A percentile compares a stretch with the other conserved stretches of the same genome.
phyloP scores from a whole-genome alignment of 768 basidiomycete genomes.

The Fibroporia radiculosa region DNA sequence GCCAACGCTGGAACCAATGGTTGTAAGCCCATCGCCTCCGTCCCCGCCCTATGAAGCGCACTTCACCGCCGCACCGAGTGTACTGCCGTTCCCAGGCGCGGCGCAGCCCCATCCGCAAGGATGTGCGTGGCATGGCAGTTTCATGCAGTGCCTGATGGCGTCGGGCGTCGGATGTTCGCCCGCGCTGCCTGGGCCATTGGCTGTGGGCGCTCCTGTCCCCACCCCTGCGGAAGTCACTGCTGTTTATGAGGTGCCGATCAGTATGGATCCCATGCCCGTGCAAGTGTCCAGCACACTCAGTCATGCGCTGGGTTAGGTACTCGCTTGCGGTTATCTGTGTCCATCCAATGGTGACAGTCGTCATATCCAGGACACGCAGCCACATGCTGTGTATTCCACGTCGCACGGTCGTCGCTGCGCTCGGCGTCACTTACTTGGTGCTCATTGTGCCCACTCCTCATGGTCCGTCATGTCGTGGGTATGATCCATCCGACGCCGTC shows the following conservation, averaged over 20 bases:
- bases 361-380: no score
- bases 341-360: no score
- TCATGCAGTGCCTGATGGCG: conserved; percentile 12
- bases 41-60: not conserved
- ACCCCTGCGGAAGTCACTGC: not conserved
- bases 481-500: no score
- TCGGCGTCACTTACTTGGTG: no score
- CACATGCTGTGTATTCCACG: no score
- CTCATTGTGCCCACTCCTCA: no score
- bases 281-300: conserved; percentile 12
- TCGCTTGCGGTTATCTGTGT: no score
- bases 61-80: not conserved
- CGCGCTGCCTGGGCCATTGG: not conserved
- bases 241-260: conserved; percentile 8
- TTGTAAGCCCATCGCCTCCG: not conserved
- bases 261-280: conserved; percentile 6
- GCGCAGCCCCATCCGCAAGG: conserved; percentile 7
- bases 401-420: no score
- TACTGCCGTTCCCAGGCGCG: not conserved
- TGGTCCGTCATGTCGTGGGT: no score
- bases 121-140: conserved; percentile 11
- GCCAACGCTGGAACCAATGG: not conserved
- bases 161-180: conserved; percentile 8
- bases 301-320: conserved; percentile 11
- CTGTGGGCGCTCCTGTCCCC: not conserved